Conservation (phyloP, 73 alveolate genomes). For the Tetrahymena thermophila region DNA sequence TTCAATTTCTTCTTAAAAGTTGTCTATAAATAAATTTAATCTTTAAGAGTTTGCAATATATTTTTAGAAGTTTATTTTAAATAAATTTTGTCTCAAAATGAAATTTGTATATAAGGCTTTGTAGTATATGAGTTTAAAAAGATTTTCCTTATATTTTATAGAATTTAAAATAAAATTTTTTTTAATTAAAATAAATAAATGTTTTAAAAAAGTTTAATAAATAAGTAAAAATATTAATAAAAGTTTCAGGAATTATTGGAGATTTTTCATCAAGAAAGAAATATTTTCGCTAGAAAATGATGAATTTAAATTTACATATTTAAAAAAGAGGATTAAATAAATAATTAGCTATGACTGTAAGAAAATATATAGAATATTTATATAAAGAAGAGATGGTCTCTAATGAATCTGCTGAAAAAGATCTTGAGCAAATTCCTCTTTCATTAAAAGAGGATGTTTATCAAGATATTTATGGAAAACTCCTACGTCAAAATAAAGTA, state of each 20-base stretch:
- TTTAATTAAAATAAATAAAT: too few species aligned
- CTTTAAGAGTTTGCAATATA: too few species aligned
- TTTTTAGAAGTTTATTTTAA: too few species aligned
- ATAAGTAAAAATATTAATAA: background rate
- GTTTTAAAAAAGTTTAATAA: too few species aligned
- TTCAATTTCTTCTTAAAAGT: too few species aligned
- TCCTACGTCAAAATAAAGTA: background rate
- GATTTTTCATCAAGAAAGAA: background rate
- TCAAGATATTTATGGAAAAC: conserved; percentile 14
- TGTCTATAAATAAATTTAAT: too few species aligned
- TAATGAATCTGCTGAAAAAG: conserved; percentile 15
- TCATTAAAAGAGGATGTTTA: conserved; percentile 18
- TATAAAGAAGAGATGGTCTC: background rate
- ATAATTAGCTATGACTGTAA: conserved; percentile 15
- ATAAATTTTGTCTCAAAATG: too few species aligned
- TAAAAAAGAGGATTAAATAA: conserved; percentile 14
- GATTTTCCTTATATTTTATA: too few species aligned
- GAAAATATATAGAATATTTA: conserved; percentile 33
- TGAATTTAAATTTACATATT: conserved; percentile 20
- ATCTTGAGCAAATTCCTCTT: background rate
- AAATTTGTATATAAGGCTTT: too few species aligned
- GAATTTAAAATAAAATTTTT: too few species aligned
- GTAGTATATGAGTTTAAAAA: too few species aligned
- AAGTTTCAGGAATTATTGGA: conserved; percentile 18
- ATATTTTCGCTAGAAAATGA: conserved; percentile 8